phyloP scores from a whole-genome alignment of 192 early-diverging fungal genomes.

The Cladochytrium replicatum region DNA sequence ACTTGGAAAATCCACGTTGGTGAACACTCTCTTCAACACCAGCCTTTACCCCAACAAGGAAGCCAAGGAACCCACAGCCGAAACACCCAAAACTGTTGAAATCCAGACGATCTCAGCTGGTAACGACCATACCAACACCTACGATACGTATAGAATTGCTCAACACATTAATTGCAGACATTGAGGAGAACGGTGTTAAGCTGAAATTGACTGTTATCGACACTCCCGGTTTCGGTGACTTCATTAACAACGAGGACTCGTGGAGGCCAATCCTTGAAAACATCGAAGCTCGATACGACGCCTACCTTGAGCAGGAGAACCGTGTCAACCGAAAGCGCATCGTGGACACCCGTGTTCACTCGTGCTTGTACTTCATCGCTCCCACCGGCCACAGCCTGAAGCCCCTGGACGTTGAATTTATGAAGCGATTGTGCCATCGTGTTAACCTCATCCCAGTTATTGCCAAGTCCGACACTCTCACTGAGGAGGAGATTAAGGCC shows the following conservation, averaged over 20 bases:
- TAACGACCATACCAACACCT: not conserved
- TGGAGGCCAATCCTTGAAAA: constrained; percentile 91
- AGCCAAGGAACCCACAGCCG: constrained; percentile 52
- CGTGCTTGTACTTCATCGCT: constrained; percentile 94
- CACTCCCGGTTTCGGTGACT: constrained; percentile 77
- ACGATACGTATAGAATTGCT: not conserved
- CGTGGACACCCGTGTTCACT: constrained; percentile 74
- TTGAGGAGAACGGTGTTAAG: constrained; percentile 96
- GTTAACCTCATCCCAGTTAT: constrained; percentile 81
- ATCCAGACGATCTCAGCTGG: constrained; percentile 45
- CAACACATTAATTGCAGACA: constrained; percentile 32
- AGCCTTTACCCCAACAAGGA: constrained; percentile 84
- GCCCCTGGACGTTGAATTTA: constrained; percentile 50
- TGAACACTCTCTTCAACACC: constrained; percentile 56
- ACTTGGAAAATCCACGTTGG: constrained; percentile 52
- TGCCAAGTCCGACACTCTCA: constrained; percentile 73
- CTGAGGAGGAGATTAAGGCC: constrained; percentile 61
- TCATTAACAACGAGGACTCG: constrained; percentile 59
- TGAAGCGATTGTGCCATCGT: constrained; percentile 67
- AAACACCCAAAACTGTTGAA: constrained; percentile 52
- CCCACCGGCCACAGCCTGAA: constrained; percentile 89
- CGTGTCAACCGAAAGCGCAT: constrained; percentile 46
- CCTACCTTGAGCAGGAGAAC: constrained; percentile 79
- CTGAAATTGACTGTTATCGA: constrained; percentile 95
- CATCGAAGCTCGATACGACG: constrained; percentile 89